Evolutionary conservation across 805 yeast species (phyloP).

Genomic region (Candida golubevii): DNA sequence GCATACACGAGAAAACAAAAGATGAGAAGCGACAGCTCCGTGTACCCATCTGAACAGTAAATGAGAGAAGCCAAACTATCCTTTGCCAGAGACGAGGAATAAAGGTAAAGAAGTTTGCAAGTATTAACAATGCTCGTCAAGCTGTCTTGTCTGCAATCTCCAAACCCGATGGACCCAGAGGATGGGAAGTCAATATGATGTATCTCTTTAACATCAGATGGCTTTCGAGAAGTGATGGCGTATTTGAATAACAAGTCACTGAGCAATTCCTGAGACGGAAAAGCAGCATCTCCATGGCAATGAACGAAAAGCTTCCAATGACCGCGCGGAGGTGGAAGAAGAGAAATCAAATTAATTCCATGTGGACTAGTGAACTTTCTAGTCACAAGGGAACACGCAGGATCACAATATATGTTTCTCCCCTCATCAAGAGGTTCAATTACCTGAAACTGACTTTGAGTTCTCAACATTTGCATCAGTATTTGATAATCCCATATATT

Average conservation of each 20-base stretch:
- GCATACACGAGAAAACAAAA: slow-evolving; percentile 70
- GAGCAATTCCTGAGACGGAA: slow-evolving; percentile 45
- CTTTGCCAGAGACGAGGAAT: slow-evolving; percentile 28
- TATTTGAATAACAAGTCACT: slow-evolving; percentile 30
- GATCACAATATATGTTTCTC: slow-evolving; percentile 12
- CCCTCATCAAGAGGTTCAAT: slow-evolving; percentile 1
- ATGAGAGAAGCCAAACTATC: slow-evolving; percentile 46
- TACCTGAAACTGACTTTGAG: slow-evolving; percentile 2
- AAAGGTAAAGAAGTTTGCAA: slow-evolving; percentile 58
- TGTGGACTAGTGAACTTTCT: slow-evolving; percentile 3
- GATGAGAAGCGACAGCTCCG: slow-evolving; percentile 78
- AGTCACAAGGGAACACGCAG: slow-evolving; percentile 12
- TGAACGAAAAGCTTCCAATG: slow-evolving; percentile 53
- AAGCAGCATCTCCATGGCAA: slow-evolving; percentile 56
- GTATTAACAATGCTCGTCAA: slow-evolving; percentile 61
- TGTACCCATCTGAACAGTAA: slow-evolving; percentile 87
- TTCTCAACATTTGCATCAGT: slow-evolving; percentile 19
- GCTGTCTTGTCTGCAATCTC: slow-evolving; percentile 60
- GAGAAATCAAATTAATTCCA: slow-evolving; percentile 7
- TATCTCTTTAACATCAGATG: slow-evolving; percentile 16
- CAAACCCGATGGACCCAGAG: slow-evolving; percentile 77
- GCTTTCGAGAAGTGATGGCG: slow-evolving; percentile 24
- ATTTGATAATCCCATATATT: slow-evolving; percentile 68
- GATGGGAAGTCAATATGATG: slow-evolving; percentile 66
- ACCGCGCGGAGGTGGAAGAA: slow-evolving; percentile 44